Evolutionary conservation across 1,139 yeast species (phyloP), one percentile per base, ranked within the genome.

Genomic region (Nakaseomyces glabratus): DNA sequence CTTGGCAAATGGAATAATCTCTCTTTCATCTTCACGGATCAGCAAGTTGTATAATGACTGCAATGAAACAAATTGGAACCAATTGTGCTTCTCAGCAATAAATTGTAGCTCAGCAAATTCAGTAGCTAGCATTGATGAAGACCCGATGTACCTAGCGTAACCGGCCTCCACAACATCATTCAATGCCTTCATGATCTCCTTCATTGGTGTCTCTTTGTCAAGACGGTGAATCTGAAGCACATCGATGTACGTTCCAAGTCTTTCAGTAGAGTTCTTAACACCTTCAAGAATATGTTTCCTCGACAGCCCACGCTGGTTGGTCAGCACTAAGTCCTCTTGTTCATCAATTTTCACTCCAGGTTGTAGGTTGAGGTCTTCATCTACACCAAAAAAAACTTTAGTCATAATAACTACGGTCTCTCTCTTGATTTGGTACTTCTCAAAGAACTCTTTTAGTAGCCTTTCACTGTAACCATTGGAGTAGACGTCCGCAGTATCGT

Each of bases 171-270:
- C 64, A 28, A 65, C 61, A 45, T 67, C 70, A 44, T 69, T 66
- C 40, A 70, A 55, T 3, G 73, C 67, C 36, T 49, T 58, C 71
- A 70, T 66, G 24, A 62, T 66, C 47, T 70, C 74, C 28, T 57
- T 57, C 40, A 62, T 61, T 31, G 69, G 71, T 3, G 68, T 61
- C 0, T 45, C 40, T 11, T 43, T 44, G 42, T 69, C 75, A 31
- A 56, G 52, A 41, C 74, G 53, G 44, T 70, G 76, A 37, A 70
- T 68, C 48, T 69, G 74, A 15, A 58, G 57, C 11, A 69, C 63
- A 47, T 70, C 76, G 29, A 69, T 61, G 47, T 65, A 63, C 1
- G 74, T 68, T 4, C 74, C 75, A 40, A 71, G 50, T 52, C 75
- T 58, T 40, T 57, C 57, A 24, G 60, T 61, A 1, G 69, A 63